Evolutionary conservation across 2,329 filamentous ascomycete genomes (phyloP), one percentile per base, ranked within the genome.

Genomic region (Didymellaceae sp.): DNA sequence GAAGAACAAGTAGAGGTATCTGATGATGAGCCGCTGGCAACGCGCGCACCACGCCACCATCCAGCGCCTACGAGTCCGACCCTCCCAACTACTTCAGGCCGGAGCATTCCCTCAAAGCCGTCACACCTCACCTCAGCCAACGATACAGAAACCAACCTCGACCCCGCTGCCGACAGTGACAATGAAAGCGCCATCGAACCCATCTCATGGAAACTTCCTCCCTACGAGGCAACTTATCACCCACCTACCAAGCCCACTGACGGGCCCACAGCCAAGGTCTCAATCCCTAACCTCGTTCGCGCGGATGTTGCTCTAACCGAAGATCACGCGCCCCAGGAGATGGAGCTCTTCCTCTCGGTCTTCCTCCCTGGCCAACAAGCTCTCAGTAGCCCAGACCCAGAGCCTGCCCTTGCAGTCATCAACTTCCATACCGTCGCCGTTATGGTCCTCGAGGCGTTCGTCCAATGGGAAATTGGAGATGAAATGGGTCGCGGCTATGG

Each of bases 201-300:
- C 17, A 31, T 30, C 6, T 53, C 42, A 30, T 68, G 61, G 58
- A 55, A 54, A 18, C 57, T 67, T 2, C 63, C 59, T 1, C 32
- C 16, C 5, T 63, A 54, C 48, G 62, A 64, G 28, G 40, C 58
- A 9, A 51, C 52, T 14, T 53, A 48, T 16, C 51, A 62, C 1
- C 47, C 53, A 4, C 14, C 52, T 8, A 32, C 40, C n/a, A 39
- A 37, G 11, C 37, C 56, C 4, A 38, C 57, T 3, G 57, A 59
- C 4, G 16, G 51, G 1, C 56, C 58, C 11, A 35, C 28, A 41
- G 55, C 74, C 58, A 58, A 71, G 61, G 40, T 74, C 40, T 67
- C 75, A 54, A 42, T 74, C 58, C 64, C 75, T 57, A 55, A 72
- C 58, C 46, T 78, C 58, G 28, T 73, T 45, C 53, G 68, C 59